Conservation (phyloP, 768 basidiomycete genomes). For the Xanthoconium stramineum region DNA sequence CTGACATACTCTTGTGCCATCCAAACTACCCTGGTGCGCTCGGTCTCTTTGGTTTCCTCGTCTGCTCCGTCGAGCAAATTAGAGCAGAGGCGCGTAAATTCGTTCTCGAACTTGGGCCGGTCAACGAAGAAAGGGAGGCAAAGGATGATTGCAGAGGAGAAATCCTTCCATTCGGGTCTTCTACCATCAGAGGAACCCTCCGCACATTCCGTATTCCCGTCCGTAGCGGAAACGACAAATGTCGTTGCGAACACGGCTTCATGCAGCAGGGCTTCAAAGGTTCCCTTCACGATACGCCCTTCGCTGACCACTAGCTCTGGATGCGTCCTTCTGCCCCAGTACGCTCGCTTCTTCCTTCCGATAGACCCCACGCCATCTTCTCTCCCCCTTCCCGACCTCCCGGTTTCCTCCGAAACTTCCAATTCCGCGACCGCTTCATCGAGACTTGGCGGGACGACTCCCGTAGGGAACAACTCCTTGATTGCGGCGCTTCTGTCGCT, state of each 20-base stretch:
- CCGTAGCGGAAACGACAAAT: constrained; percentile 35
- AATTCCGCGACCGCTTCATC: constrained; percentile 37
- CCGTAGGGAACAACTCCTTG: constrained; percentile 72
- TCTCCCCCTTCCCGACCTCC: constrained; percentile 32
- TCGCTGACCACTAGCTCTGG: constrained; percentile 55
- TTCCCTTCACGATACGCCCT: constrained; percentile 56
- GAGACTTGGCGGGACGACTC: constrained; percentile 50
- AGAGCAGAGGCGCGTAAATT: constrained; percentile 63
- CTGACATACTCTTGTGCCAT: constrained; percentile 63
- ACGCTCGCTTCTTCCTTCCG: constrained; percentile 60
- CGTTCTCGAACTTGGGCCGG: constrained; percentile 58
- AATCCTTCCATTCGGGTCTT: constrained; percentile 53
- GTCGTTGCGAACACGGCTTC: constrained; percentile 79
- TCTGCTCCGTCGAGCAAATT: constrained; percentile 60
- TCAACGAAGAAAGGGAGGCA: constrained; percentile 57
- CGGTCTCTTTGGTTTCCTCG: constrained; percentile 35
- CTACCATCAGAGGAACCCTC: constrained; percentile 19
- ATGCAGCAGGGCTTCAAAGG: constrained; percentile 76
- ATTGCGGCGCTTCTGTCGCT: constrained; percentile 60
- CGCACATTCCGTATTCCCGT: constrained; percentile 15
- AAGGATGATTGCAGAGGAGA: constrained; percentile 59
- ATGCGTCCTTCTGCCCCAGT: constrained; percentile 76
- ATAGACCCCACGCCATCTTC: constrained; percentile 27
- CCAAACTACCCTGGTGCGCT: constrained; percentile 54
- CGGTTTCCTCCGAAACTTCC: constrained; percentile 28